Evolutionary conservation across 108 stramenopile genomes (phyloP).

Genomic region (Nitzschia putrida): DNA sequence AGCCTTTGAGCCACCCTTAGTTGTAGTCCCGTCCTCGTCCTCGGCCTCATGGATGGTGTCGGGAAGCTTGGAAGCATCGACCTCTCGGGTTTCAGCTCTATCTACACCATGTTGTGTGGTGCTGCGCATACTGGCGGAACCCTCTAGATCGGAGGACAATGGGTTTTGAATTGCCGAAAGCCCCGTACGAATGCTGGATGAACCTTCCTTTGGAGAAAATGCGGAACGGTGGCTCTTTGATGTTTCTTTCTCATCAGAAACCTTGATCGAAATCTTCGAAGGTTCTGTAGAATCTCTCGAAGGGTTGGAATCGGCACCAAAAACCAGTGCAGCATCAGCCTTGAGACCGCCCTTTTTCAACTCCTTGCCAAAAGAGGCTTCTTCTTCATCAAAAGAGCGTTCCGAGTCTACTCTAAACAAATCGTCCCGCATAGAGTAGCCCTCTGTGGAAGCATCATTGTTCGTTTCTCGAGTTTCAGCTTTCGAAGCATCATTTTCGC

Average conservation of each 20-base stretch:
- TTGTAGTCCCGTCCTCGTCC: conserved; percentile 18
- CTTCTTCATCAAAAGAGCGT: conserved; percentile 1
- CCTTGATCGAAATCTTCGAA: conserved; percentile 1
- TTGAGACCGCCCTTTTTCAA: conserved; percentile 10
- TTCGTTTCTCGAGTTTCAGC: background rate
- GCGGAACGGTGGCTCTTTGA: conserved; percentile 29
- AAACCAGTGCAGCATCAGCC: background rate
- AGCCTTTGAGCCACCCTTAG: background rate
- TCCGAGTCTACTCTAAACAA: background rate
- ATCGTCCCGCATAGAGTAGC: background rate
- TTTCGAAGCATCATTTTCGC: background rate
- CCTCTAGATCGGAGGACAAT: conserved; percentile 4
- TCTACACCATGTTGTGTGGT: background rate
- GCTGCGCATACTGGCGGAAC: conserved; percentile 14
- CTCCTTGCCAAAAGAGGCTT: conserved; percentile 5
- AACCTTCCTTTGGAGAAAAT: conserved; percentile 13
- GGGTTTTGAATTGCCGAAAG: conserved; percentile 32
- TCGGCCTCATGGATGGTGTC: conserved; percentile 31
- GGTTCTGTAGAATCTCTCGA: background rate
- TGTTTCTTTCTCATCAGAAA: conserved; percentile 17
- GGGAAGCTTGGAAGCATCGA: background rate
- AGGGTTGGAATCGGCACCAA: background rate
- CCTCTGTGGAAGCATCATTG: background rate
- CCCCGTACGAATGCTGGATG: conserved; percentile 34
- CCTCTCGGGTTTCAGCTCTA: background rate